Conservation (phyloP, 2,329 filamentous ascomycete genomes). For the Scytalidium lignicola region DNA sequence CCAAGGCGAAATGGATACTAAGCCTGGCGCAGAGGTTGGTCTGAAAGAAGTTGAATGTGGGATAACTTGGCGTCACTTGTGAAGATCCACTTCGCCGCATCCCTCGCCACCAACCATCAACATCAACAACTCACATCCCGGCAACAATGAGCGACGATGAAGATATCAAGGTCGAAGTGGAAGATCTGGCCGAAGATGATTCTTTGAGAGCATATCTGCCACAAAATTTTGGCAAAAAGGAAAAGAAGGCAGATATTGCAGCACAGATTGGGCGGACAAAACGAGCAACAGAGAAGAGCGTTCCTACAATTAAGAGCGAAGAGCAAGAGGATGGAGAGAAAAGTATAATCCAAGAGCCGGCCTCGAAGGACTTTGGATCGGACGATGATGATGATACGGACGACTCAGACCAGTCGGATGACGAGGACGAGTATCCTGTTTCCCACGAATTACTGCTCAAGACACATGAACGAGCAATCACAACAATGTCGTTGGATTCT, state of each 20-base stretch:
- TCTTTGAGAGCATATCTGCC: conserved; percentile 75
- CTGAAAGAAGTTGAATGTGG: not conserved
- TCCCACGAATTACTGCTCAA: conserved; percentile 92
- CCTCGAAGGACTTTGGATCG: conserved; percentile 32
- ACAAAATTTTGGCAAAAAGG: conserved; percentile 78
- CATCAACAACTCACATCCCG: conserved; percentile 4
- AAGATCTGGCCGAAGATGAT: conserved; percentile 55
- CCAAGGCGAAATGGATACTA: not conserved
- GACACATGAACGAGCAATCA: conserved; percentile 85
- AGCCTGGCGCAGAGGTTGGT: not conserved
- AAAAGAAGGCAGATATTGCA: conserved; percentile 65
- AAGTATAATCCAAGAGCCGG: conserved; percentile 23
- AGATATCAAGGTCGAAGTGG: conserved; percentile 51
- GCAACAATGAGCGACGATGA: conserved; percentile 54
- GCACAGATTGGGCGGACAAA: conserved; percentile 78
- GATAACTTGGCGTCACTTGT: not conserved
- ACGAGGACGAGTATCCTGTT: conserved; percentile 83
- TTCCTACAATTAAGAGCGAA: conserved; percentile 20
- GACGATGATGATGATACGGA: conserved; percentile 45
- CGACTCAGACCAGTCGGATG: conserved; percentile 58
- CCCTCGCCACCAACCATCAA: not conserved
- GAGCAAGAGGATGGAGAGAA: conserved; percentile 22
- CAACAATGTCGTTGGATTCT: conserved; percentile 77
- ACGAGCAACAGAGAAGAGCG: conserved; percentile 40
- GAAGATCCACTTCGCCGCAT: not conserved